Evolutionary conservation across 2,329 filamentous ascomycete genomes (phyloP), one percentile per base, ranked within the genome.

Genomic region (Colletotrichum lindemuthianum): DNA sequence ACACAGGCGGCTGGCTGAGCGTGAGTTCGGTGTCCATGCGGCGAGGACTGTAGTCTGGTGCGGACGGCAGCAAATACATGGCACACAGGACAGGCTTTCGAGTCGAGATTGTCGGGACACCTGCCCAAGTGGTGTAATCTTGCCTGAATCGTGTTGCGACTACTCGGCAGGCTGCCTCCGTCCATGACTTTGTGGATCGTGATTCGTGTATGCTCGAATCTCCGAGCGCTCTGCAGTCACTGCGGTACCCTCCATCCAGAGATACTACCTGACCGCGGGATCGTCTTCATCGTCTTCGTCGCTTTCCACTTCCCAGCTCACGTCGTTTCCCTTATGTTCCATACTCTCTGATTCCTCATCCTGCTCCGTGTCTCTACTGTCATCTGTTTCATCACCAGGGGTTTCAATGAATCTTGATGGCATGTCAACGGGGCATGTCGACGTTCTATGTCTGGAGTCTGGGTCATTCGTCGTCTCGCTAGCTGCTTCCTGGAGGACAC

Each of bases 211-310:
- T 3, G 33, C 24, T 50, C 48, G 48, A n/a, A n/a, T n/a, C n/a
- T n/a, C n/a, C n/a, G n/a, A n/a, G n/a, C n/a, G 34, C 0, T 50
- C 48, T 6, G 8, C 33, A 10, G 48, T 6, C n/a, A 15, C 36
- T 36, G 48, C 12, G 48, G 48, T 50, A 32, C 48, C 48, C n/a
- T 50, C 48, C 48, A 50, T 50, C 48, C 48, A 50, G 34, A 50
- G 13, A 10, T 50, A 37, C 48, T 34, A 50, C 33, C 36, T 32
- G 24, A n/a, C n/a, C 48, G 32, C 9, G 34, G 48, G 12, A 16
- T 50, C 48, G n/a, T 50, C 36, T 9, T 36, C 33, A 33, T 50
- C 48, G 11, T 8, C 33, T n/a, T 36, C 24, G 5, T 24, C 24
- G 24, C 1, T 4, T 24, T 24, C 5, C 24, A 24, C 24, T 24